These are phyloP conservation scores for Cryphonectria naterciae DNA, from an alignment of 2,329 filamentous ascomycete species.

Conservation along the genomic window DNA sequence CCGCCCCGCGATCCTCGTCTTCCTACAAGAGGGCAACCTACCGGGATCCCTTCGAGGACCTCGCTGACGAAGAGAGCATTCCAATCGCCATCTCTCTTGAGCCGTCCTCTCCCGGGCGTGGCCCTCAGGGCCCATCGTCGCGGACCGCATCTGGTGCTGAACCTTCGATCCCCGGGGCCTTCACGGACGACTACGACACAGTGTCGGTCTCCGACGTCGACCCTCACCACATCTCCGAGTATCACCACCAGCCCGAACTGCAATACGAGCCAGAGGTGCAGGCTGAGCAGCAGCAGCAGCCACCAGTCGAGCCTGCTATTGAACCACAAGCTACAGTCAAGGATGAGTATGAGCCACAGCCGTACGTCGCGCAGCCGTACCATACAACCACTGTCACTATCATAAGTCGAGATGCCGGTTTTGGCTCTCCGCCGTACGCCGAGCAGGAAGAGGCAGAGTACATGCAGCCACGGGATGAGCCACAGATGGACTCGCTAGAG, in stretches of 20 bases:
- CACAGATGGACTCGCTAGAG: conserved; percentile 36
- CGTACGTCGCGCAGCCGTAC: conserved; percentile 41
- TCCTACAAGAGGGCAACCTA: conserved; percentile 47
- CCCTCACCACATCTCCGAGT: conserved; percentile 20
- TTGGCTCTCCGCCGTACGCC: conserved; percentile 34
- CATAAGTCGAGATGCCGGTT: conserved; percentile 50
- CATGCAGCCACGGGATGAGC: conserved; percentile 22
- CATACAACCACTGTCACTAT: conserved; percentile 55
- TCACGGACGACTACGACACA: conserved; percentile 36
- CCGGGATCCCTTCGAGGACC: conserved; percentile 55
- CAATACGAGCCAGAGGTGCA: conserved; percentile 22
- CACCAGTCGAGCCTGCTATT: not conserved
- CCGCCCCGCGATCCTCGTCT: conserved; percentile 35
- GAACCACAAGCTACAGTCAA: conserved; percentile 17
- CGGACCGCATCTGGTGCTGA: conserved; percentile 33
- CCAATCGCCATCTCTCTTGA: conserved; percentile 49
- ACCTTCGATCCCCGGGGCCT: conserved; percentile 38
- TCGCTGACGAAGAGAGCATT: conserved; percentile 42
- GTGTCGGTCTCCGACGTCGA: conserved; percentile 16
- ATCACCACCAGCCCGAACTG: conserved; percentile 28
- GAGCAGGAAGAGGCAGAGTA: conserved; percentile 27
- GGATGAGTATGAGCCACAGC: conserved; percentile 45
- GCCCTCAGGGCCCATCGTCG: conserved; percentile 20
- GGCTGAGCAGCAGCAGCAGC: not conserved
- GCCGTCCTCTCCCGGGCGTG: conserved; percentile 33